Evolutionary conservation across 2,329 filamentous ascomycete genomes (phyloP).

Genomic region (Rhynchosporium secalis): DNA sequence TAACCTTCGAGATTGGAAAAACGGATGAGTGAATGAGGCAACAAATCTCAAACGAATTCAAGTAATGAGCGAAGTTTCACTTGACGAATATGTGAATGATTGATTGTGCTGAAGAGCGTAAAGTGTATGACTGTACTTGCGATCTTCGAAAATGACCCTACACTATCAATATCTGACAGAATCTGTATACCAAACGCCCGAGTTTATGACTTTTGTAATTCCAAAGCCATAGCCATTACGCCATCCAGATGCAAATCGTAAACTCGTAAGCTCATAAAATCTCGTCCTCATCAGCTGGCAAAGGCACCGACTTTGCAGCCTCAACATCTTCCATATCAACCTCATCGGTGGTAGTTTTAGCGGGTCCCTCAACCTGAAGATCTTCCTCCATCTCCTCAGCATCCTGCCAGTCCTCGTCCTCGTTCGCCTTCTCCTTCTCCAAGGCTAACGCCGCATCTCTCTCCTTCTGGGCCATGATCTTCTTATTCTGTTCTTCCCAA

Average conservation of each 20-base stretch:
- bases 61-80: neutral
- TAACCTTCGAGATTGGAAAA: too few relatives aligned
- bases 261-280: constrained; percentile 29
- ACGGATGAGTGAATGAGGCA: too few relatives aligned
- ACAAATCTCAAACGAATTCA: neutral
- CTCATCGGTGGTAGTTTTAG: constrained; percentile 8
- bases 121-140: neutral
- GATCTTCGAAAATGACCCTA: neutral
- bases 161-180: constrained; percentile 7
- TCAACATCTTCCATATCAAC: constrained; percentile 17
- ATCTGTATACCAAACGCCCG: constrained; percentile 28
- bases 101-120: neutral
- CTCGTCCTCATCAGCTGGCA: constrained; percentile 27
- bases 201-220: neutral
- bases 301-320: constrained; percentile 11
- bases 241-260: constrained; percentile 26
- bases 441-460: constrained; percentile 30
- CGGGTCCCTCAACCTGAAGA: constrained; percentile 20
- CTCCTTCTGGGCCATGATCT: constrained; percentile 35
- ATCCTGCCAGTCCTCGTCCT: constrained; percentile 24
- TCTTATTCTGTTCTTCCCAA: constrained; percentile 61
- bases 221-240: constrained; percentile 24
- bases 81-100: neutral
- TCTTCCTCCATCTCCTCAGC: constrained; percentile 25
- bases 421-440: constrained; percentile 29